Conservation (phyloP, 2,329 filamentous ascomycete species). For the Colletotrichum cuscutae region DNA sequence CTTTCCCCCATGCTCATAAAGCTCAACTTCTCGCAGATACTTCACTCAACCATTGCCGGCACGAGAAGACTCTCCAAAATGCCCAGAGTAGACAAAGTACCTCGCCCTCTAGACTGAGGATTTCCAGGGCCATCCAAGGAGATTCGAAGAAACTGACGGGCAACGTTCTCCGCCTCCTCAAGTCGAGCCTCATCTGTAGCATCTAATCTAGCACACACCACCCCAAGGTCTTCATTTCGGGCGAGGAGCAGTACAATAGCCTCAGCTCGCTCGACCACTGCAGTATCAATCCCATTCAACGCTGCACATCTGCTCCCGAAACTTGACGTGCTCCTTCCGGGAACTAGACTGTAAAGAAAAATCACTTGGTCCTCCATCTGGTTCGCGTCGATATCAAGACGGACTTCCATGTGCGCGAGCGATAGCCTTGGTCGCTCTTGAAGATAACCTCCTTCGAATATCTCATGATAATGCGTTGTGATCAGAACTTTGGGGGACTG, state of each 20-base stretch:
- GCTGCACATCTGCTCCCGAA: constrained; percentile 89
- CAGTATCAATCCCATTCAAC: constrained; percentile 82
- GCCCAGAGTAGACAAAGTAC: neutral
- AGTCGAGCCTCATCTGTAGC: constrained; percentile 72
- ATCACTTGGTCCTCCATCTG: constrained; percentile 71
- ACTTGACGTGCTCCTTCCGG: constrained; percentile 80
- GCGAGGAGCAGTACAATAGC: constrained; percentile 75
- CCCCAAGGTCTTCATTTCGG: constrained; percentile 79
- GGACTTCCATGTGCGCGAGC: constrained; percentile 79
- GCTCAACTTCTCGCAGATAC: neutral
- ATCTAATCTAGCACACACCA: constrained; percentile 76
- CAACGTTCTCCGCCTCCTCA: constrained; percentile 71
- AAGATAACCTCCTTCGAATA: constrained; percentile 74
- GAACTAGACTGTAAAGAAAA: constrained; percentile 77
- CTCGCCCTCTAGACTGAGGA: neutral
- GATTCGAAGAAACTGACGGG: constrained; percentile 64
- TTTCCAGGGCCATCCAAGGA: neutral
- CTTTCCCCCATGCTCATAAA: no score
- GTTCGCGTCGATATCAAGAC: constrained; percentile 62
- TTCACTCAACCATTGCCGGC: neutral
- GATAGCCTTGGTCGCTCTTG: constrained; percentile 58
- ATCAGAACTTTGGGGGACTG: constrained; percentile 67
- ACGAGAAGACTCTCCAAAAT: neutral
- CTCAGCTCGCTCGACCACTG: constrained; percentile 80
- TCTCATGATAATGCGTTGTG: constrained; percentile 76